These are phyloP conservation scores for Geosmithia morbida DNA, from an alignment of 2,329 filamentous ascomycete genomes.

Conservation along the genomic window DNA sequence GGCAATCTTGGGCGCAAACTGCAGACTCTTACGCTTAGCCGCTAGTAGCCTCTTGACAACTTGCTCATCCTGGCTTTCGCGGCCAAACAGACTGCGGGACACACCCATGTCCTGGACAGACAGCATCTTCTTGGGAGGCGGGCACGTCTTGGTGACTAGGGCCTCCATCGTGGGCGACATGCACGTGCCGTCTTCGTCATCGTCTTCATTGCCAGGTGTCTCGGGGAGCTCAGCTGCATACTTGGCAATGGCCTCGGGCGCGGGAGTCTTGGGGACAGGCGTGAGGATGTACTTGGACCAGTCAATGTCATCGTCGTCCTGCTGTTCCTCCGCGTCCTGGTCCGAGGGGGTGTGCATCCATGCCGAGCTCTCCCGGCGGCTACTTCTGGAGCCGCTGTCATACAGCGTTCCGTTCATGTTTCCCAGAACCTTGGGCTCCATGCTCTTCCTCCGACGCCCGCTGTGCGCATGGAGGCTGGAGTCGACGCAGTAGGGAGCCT, in stretches of 20 bases:
- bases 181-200: slow-evolving; percentile 12
- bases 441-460: slow-evolving; percentile 63
- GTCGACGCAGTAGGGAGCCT: slow-evolving; percentile 55
- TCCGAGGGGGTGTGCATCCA: slow-evolving; percentile 43
- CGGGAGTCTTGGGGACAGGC: slow-evolving; percentile 43
- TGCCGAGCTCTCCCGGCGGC: slow-evolving; percentile 36
- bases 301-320: slow-evolving; percentile 22
- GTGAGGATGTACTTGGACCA: slow-evolving; percentile 32
- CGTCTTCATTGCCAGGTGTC: slow-evolving; percentile 21
- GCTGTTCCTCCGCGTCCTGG: slow-evolving; percentile 19
- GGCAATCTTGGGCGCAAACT: slow-evolving; percentile 61
- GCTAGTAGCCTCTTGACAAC: slow-evolving; percentile 52
- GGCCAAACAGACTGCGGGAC: slow-evolving; percentile 22
- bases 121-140: slow-evolving; percentile 15
- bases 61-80: slow-evolving; percentile 39
- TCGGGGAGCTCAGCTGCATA: slow-evolving; percentile 36
- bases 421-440: slow-evolving; percentile 59
- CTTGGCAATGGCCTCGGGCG: slow-evolving; percentile 36
- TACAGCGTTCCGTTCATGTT: slow-evolving; percentile 55
- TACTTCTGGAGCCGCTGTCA: slow-evolving; percentile 21
- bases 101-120: slow-evolving; percentile 21
- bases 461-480: slow-evolving; percentile 53
- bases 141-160: slow-evolving; percentile 37
- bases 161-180: slow-evolving; percentile 15
- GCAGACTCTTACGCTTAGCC: slow-evolving; percentile 61